Evolutionary conservation across 179 eudicot genomes (phyloP), one percentile per base, ranked within the genome.

Genomic region (Beta lomatogona): DNA sequence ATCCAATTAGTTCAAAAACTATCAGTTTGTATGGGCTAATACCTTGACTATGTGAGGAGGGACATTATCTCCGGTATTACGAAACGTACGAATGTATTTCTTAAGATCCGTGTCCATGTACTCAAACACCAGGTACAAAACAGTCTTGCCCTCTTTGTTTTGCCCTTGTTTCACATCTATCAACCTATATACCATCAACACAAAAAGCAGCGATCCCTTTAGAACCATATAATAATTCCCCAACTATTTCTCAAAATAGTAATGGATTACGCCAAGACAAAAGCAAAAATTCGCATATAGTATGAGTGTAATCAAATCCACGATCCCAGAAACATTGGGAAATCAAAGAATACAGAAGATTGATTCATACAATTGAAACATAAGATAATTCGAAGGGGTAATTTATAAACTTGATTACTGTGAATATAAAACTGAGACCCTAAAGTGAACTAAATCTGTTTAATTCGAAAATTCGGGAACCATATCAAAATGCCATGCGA

Each of bases 71-170:
- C 93, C 97, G 4, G 87, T 86, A 74, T 85, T 91, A 48, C 97
- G 96, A 55, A 90, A 91, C 61, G 85, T 86, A 77, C 97, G 90
- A 60, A 96, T 96, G 83, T 85, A 96, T 59, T 96, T 96, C 91
- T 94, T 94, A 71, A 96, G 88, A 76, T 96, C 99, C 52, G 95
- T 94, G 54, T 96, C 99, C 99, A 96, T 94, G 86, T 94, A 94
- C 88, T 96, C 98, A 68, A 96, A 96, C 52, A 96, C 99, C 91
- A 96, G 79, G 88, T 96, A 96, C 52, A 96, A 89, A 64, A 96
- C 95, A 9, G 98, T 96, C 83, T 91, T 94, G 9, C 97, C 97
- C 86, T 92, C 96, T 84, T 96, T 96, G 66, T 94, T 96, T 87
- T 86, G 93, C 25, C 93, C 98, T 91, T 96, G 98, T 79, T 96